Conservation (phyloP, 768 basidiomycete genomes). For the Podaxis sp. region DNA sequence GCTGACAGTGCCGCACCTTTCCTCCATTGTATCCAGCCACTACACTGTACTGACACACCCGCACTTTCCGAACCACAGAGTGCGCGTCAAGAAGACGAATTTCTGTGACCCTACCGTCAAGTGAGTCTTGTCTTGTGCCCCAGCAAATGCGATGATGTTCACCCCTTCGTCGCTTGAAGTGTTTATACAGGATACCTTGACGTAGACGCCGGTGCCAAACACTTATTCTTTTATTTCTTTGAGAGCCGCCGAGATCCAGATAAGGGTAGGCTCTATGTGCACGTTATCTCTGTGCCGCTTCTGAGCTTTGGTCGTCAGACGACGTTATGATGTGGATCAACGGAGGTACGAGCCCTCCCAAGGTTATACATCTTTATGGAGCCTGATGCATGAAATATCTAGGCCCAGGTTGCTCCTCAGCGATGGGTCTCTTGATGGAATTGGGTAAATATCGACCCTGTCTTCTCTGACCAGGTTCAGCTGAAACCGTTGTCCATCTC, state of each 20-base stretch:
- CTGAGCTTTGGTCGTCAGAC: constrained; percentile 23
- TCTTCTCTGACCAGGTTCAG: too few species aligned
- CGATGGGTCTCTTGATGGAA: constrained; percentile 67
- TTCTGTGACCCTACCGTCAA: constrained; percentile 59
- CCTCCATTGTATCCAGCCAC: constrained; percentile 3
- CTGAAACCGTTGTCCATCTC: not conserved
- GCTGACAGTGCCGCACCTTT: not conserved
- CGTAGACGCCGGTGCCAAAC: constrained; percentile 47
- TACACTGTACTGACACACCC: constrained; percentile 42
- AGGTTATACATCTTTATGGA: not conserved
- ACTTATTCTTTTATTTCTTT: constrained; percentile 79
- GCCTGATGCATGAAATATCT: not conserved
- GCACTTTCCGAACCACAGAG: constrained; percentile 42
- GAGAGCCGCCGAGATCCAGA: constrained; percentile 61
- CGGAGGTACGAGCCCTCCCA: constrained; percentile 29
- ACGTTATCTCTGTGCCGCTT: not conserved
- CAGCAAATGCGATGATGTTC: not conserved
- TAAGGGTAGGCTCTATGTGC: constrained; percentile 21
- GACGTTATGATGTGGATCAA: constrained; percentile 58
- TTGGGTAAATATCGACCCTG: constrained; percentile 40
- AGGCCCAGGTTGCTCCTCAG: constrained; percentile 38
- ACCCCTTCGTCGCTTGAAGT: not conserved
- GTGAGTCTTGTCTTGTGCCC: constrained; percentile 20
- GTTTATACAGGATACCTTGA: constrained; percentile 58
- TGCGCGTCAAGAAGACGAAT: constrained; percentile 51